phyloP scores from a whole-genome alignment of 208 protist species.

The Porcisia deanei region DNA sequence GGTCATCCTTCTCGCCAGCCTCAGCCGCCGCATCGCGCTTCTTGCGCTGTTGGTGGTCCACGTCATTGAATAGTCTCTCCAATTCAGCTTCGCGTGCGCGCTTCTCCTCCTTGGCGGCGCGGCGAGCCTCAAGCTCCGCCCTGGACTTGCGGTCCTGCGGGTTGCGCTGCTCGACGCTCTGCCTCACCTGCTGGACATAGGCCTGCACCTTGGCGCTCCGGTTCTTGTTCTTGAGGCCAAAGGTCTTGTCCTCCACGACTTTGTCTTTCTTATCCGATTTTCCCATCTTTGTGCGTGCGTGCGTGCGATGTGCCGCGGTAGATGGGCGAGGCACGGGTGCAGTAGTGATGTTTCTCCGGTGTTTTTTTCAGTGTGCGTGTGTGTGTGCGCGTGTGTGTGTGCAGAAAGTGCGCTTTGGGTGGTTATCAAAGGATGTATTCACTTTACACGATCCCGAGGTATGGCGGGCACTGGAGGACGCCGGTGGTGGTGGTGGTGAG shows the following conservation, averaged over 20 bases:
- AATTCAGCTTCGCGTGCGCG: conserved; percentile 81
- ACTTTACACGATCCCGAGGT: not conserved
- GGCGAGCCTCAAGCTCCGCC: conserved; percentile 67
- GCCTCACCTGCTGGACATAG: conserved; percentile 71
- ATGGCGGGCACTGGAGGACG: not conserved
- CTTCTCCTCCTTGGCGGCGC: conserved; percentile 76
- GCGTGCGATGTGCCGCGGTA: not conserved
- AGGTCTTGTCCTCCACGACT: conserved; percentile 92
- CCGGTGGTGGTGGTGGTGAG: no score
- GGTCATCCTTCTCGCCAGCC: conserved; percentile 35
- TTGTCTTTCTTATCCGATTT: conserved; percentile 89
- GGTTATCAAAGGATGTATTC: no score
- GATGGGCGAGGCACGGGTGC: not conserved
- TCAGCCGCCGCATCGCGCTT: conserved; percentile 6
- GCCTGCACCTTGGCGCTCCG: conserved; percentile 90
- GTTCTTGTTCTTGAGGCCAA: conserved; percentile 95
- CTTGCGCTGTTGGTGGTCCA: conserved; percentile 44
- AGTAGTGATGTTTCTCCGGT: not conserved
- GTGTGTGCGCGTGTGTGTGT: conserved; percentile 12
- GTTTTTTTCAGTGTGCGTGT: not conserved
- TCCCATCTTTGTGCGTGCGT: conserved; percentile 15
- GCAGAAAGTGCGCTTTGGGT: no score
- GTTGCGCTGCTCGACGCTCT: conserved; percentile 65
- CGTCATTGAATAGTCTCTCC: conserved; percentile 76
- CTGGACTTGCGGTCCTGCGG: conserved; percentile 70